These are phyloP conservation scores for Aspergillus costaricaensis DNA, from an alignment of 2,329 filamentous ascomycete genomes.

Conservation along the genomic window DNA sequence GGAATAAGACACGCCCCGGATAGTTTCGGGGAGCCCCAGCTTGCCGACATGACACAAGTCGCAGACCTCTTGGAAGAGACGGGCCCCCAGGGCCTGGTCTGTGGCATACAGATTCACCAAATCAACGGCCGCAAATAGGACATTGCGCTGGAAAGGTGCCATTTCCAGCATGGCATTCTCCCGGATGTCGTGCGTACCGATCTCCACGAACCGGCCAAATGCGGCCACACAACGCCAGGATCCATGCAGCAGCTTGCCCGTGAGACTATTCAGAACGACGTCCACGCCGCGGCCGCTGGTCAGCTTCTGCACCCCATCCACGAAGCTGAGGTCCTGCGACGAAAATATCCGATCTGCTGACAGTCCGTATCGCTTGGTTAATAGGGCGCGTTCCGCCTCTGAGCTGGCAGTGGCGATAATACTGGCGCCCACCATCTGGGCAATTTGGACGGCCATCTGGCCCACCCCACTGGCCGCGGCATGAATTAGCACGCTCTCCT, in stretches of 20 bases:
- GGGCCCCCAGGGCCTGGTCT: not conserved
- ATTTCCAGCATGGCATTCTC: not conserved
- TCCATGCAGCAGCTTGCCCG: not conserved
- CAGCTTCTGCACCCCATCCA: not conserved
- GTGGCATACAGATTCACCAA: not conserved
- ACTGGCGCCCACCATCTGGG: conserved; percentile 3
- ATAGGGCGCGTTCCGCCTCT: not conserved
- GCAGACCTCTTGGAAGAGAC: not conserved
- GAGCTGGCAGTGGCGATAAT: not conserved
- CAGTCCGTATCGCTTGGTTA: not conserved
- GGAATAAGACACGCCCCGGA: not conserved
- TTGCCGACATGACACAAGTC: not conserved
- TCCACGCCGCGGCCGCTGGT: not conserved
- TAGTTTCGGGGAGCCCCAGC: not conserved
- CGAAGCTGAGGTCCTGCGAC: not conserved
- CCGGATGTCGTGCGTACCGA: not conserved
- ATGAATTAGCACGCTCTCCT: conserved; percentile 7
- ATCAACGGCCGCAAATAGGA: not conserved
- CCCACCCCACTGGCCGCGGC: conserved; percentile 2
- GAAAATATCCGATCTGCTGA: not conserved
- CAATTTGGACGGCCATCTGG: conserved; percentile 6
- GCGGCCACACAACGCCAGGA: conserved; percentile 1
- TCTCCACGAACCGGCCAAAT: conserved; percentile 4
- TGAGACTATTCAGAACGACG: conserved; percentile 1
- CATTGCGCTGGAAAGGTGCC: not conserved